These are phyloP conservation scores for Ceratobasidium sp. DNA, from an alignment of 1,284 basidiomycete genomes.

Conservation along the genomic window DNA sequence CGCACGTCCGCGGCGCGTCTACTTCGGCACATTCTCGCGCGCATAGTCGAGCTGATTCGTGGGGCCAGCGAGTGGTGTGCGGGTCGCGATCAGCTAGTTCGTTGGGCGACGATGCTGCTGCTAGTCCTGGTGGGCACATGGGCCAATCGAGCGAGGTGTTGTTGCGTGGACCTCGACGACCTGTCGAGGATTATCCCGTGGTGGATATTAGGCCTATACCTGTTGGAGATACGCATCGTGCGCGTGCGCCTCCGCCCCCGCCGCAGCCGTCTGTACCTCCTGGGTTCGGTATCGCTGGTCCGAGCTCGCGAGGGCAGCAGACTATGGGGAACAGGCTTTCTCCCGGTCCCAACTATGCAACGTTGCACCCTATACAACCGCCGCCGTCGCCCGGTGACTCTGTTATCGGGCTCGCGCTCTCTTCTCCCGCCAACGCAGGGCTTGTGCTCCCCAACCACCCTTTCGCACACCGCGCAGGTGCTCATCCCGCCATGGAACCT, in stretches of 20 bases:
- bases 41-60: constrained; percentile 19
- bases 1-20: constrained; percentile 29
- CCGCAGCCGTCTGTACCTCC: background rate
- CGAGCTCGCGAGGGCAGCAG: background rate
- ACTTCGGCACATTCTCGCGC: constrained; percentile 1
- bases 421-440: constrained; percentile 2
- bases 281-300: constrained; percentile 2
- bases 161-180: background rate
- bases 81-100: constrained; percentile 30
- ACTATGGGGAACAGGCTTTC: background rate
- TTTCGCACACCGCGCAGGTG: constrained; percentile 31
- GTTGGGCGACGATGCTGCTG: background rate
- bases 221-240: constrained; percentile 17
- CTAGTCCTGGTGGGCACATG: background rate
- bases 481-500: constrained; percentile 13
- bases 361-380: background rate
- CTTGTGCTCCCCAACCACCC: constrained; percentile 27
- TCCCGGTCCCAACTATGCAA: background rate
- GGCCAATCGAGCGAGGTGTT: constrained; percentile 22
- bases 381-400: constrained; percentile 16
- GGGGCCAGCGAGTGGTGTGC: constrained; percentile 32
- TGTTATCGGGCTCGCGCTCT: constrained; percentile 31
- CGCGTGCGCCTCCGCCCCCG: constrained; percentile 19
- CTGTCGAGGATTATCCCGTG: constrained; percentile 15
- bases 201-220: constrained; percentile 29